These are phyloP conservation scores for Phytopythium cucurbitacearum DNA, from an alignment of 352 stramenopile species.

Conservation along the genomic window DNA sequence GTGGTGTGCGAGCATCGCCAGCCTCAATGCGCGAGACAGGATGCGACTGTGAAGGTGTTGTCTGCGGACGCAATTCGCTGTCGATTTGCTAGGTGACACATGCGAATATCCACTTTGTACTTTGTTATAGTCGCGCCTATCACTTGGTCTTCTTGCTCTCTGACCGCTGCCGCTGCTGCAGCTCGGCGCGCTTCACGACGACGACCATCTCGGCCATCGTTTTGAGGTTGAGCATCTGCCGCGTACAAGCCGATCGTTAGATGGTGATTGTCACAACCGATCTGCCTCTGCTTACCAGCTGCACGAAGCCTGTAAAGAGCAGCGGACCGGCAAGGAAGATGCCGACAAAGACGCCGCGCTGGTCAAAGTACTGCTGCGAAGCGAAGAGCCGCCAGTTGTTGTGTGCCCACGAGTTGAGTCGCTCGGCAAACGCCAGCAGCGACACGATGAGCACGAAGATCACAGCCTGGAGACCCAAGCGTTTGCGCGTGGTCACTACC, in stretches of 20 bases:
- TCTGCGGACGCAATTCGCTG: not conserved
- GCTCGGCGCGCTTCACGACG: constrained; percentile 68
- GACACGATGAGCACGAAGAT: constrained; percentile 67
- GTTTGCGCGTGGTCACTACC: constrained; percentile 55
- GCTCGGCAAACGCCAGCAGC: constrained; percentile 52
- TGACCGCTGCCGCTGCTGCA: constrained; percentile 48
- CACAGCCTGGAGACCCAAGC: constrained; percentile 45
- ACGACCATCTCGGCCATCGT: constrained; percentile 78
- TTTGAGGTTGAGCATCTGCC: constrained; percentile 74
- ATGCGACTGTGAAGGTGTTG: too few species aligned
- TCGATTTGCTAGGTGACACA: not conserved
- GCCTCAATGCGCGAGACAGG: too few species aligned
- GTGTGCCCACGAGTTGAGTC: constrained; percentile 57
- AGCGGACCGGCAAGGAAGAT: constrained; percentile 79
- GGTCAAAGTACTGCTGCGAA: constrained; percentile 84
- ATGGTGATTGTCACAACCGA: not conserved
- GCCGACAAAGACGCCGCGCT: constrained; percentile 74
- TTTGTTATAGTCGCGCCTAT: not conserved
- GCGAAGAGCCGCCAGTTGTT: constrained; percentile 58
- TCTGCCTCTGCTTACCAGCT: constrained; percentile 33
- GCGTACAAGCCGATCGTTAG: not conserved
- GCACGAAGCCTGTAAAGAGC: constrained; percentile 71
- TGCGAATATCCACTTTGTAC: not conserved
- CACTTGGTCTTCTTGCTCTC: constrained; percentile 49
- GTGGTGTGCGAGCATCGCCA: too few species aligned